Base-by-base conservation (phyloP, 768 basidiomycete genomes). In the Macrolepiota albuminosa region DNA sequence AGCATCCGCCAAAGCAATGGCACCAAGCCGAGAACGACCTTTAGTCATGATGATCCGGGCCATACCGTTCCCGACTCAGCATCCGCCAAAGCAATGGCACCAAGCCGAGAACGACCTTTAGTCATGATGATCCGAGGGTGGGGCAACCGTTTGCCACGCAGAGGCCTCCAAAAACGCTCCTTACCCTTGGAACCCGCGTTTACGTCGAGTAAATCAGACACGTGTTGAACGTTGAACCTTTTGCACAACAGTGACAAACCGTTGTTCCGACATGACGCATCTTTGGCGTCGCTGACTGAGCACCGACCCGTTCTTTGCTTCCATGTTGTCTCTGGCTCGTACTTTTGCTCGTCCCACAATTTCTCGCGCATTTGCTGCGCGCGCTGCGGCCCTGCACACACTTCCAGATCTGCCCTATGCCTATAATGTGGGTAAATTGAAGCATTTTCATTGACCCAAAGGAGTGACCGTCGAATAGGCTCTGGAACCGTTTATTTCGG, bases 401-500 rank as follows among this genome's bases (percentile, higher is more conserved):
- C 83, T 95, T 24, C 93, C 93, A 5, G 76, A 83, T 43, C 78
- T 95, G 34, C 89, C 92, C 48, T 95, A 94, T 69, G 76, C 77
- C 21, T 91, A 95, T 72, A 83, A 93, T 73, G 92, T 89, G 56
- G 61, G 81, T 64, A 13, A 4, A 39, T 16, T 9, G 26, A 49
- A 33, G n/a, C 11, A 3, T 7, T 33, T 56, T 34, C 21, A 31
- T 6, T 31, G 13, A 1, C 24, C 18, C 16, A 18, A 59, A 58
- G 47, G 47, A 24, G 11, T 47, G 14, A 53, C 56, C 14, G 13
- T 46, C 4, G 53, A 47, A 39, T 56, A 89, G 88, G 92, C 93
- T 10, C 86, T 98, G 64, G 95, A 98, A 76, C 96, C 96, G 10
- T 82, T 87, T 68, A 95, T 99, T 73, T 90, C 90, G 1, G 81